A percentile compares a stretch with the other conserved stretches of the same genome.
phyloP scores from a whole-genome alignment of 805 yeast species.

The Yamadazyma paraphyllophila region DNA sequence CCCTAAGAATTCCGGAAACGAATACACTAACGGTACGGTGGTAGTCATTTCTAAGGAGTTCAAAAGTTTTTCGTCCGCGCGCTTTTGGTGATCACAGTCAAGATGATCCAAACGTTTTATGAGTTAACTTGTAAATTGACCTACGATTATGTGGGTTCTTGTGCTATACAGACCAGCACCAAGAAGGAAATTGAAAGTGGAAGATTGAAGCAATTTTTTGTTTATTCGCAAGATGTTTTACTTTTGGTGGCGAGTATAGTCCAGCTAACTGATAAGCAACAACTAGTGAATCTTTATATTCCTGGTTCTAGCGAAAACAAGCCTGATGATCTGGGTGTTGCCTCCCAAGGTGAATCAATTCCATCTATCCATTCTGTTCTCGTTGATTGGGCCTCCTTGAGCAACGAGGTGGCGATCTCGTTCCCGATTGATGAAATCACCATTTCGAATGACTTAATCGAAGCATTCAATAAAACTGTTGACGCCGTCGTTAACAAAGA shows the following conservation, averaged over 20 bases:
- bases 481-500: constrained; percentile 4
- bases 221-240: constrained; percentile 8
- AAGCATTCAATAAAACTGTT: constrained; percentile 17
- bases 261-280: constrained; percentile 5
- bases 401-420: constrained; percentile 9
- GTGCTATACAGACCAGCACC: constrained; percentile 1
- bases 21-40: constrained; percentile 88
- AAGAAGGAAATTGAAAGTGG: constrained; percentile 5
- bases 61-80: background rate
- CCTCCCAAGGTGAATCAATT: background rate
- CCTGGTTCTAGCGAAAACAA: background rate
- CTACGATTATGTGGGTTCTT: constrained; percentile 19
- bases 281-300: constrained; percentile 9
- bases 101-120: constrained; percentile 19
- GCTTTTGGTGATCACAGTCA: background rate
- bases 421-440: constrained; percentile 24
- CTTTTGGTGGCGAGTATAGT: constrained; percentile 13
- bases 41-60: constrained; percentile 68
- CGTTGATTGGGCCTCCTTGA: constrained; percentile 23
- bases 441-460: constrained; percentile 20
- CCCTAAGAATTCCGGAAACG: constrained; percentile 84
- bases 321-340: background rate
- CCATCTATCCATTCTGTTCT: constrained; percentile 11
- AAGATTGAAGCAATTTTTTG: constrained; percentile 8
- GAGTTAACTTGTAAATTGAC: constrained; percentile 22